Conservation (phyloP, 1,139 yeast species). For the Yamadazyma spencermartinsiae region DNA sequence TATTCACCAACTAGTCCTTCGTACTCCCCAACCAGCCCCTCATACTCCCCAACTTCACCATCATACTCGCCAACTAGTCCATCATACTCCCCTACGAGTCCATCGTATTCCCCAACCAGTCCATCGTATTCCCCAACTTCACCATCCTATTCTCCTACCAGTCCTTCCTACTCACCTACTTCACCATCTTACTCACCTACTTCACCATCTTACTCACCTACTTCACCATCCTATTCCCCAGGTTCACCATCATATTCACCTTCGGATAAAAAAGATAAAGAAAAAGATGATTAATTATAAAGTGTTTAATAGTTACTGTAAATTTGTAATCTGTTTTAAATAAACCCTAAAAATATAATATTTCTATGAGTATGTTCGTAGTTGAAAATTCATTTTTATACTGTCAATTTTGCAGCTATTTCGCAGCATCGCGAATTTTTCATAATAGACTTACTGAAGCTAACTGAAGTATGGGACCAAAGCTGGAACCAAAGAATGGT, state of each 20-base stretch:
- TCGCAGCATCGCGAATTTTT: background rate
- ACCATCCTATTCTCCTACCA: slow-evolving; percentile 71
- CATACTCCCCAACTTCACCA: slow-evolving; percentile 71
- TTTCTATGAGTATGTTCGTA: background rate
- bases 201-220: slow-evolving; percentile 58
- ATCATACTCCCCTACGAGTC: slow-evolving; percentile 59
- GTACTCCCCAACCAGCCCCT: slow-evolving; percentile 75
- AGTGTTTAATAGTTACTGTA: background rate
- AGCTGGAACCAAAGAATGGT: background rate
- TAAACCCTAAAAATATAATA: no score
- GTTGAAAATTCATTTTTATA: background rate
- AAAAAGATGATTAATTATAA: slow-evolving; percentile 3
- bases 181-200: slow-evolving; percentile 60
- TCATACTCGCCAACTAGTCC: slow-evolving; percentile 54
- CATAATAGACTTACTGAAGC: background rate
- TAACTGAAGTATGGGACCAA: background rate
- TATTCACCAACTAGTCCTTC: slow-evolving; percentile 71
- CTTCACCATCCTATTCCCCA: slow-evolving; percentile 40
- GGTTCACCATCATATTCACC: slow-evolving; percentile 64
- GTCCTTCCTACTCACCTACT: slow-evolving; percentile 70
- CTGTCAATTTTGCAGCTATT: slow-evolving; percentile 2
- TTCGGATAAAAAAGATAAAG: slow-evolving; percentile 11
- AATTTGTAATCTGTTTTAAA: background rate
- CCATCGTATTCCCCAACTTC: slow-evolving; percentile 64
- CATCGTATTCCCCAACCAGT: slow-evolving; percentile 44